Evolutionary conservation across 139 green algal species (phyloP), one percentile per base, ranked within the genome.

Genomic region (Chlorella sp.): DNA sequence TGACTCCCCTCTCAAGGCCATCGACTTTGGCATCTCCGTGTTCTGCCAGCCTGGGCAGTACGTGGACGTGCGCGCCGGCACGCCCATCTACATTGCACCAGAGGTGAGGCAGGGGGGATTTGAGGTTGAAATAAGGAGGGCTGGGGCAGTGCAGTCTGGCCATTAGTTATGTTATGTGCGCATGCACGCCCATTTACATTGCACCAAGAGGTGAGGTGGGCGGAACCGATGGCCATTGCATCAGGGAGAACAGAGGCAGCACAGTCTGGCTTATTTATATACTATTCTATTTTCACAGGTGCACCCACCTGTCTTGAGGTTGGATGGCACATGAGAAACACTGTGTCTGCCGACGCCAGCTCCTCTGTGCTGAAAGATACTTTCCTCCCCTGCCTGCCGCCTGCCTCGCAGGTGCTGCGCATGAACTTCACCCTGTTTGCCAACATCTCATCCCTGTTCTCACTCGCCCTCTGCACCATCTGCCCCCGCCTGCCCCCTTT

Each of bases 171-270:
- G 64, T 9, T 26, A 26, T 73, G 64, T 16, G 21, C 64, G 64
- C 93, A 69, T 96, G 96, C 34, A 98, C 96, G 0, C 96, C 96
- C 1, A 96, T 96, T 16, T 98, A 97, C 95, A 97, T 98, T 95
- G 96, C 96, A 0, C 90, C 87, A 66, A 66, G 90, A 94, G 85
- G 90, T 97, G 26, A 95, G 64, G 15, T 73, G 64, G 21, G 64
- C 64, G 11, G n/a, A n/a, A n/a, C n/a, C n/a, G n/a, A n/a, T n/a
- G n/a, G n/a, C n/a, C n/a, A n/a, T n/a, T n/a, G n/a, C n/a, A n/a
- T n/a, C n/a, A n/a, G n/a, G n/a, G n/a, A n/a, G n/a, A n/a, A n/a
- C n/a, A n/a, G n/a, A n/a, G n/a, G n/a, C n/a, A n/a, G n/a, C n/a
- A n/a, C n/a, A n/a, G n/a, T n/a, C n/a, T n/a, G n/a, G n/a, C n/a